Evolutionary conservation across 805 yeast genomes (phyloP).

Genomic region (Debaryomyces castellii): DNA sequence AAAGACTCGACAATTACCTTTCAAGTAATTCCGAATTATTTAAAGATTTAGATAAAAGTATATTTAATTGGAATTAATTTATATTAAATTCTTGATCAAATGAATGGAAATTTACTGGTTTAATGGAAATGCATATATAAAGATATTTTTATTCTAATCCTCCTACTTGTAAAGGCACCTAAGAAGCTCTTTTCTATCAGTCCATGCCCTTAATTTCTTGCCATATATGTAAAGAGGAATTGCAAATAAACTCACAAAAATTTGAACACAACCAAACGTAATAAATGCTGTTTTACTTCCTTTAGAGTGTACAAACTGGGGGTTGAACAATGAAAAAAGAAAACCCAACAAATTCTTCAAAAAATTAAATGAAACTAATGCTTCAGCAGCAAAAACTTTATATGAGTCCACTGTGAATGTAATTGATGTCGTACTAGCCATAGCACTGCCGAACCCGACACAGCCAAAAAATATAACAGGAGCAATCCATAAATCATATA

Average conservation of each 20-base stretch:
- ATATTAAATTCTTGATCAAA: not conserved
- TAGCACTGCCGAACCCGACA: constrained; percentile 58
- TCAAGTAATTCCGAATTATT: constrained; percentile 11
- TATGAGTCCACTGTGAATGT: constrained; percentile 60
- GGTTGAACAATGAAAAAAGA: constrained; percentile 56
- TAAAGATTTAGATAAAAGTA: not conserved
- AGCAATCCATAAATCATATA: constrained; percentile 51
- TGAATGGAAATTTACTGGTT: not conserved
- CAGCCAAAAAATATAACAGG: constrained; percentile 58
- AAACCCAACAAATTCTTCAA: constrained; percentile 56
- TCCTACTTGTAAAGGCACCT: constrained; percentile 27
- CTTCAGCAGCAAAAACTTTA: constrained; percentile 56
- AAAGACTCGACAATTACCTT: constrained; percentile 45
- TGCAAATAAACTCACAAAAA: constrained; percentile 47
- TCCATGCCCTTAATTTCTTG: constrained; percentile 49
- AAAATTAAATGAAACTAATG: constrained; percentile 56
- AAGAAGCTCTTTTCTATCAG: constrained; percentile 47
- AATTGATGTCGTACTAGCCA: constrained; percentile 62
- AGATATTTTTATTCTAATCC: constrained; percentile 7
- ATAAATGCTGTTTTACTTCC: constrained; percentile 50
- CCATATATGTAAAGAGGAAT: constrained; percentile 57
- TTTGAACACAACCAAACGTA: constrained; percentile 52
- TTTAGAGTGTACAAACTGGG: constrained; percentile 36
- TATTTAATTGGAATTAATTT: constrained; percentile 7
- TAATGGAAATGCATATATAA: not conserved